Base-by-base conservation (phyloP, 257 asterid genomes). In the Haberlea rhodopensis region DNA sequence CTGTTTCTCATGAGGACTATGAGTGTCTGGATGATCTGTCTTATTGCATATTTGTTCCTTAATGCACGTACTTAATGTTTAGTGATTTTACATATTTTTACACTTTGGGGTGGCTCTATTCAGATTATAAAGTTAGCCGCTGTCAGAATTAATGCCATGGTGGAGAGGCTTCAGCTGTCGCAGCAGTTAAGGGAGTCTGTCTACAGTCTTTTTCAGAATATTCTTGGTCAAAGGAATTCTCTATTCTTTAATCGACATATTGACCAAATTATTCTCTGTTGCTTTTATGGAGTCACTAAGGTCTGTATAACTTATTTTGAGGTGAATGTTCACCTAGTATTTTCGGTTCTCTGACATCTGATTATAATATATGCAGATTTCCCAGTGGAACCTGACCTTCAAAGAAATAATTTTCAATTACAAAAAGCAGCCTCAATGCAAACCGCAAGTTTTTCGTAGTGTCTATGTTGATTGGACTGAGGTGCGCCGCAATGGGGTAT, bases 281-380 rank as follows among this genome's bases (percentile, higher is more conserved):
- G 96, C 76, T 90, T 94, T 65, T 94, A 90, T 76, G 99, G 99
- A 80, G 94, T 90, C 78, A 95, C 97, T 54, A 94, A 94, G 96
- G 99, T 94, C 64, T 60, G 71, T 65, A 53, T 51, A 28, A 45
- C 73, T 34, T 20, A 54, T 68, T 56, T 67, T 63, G 13, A 69
- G 49, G 59, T 28, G 55, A 67, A 63, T 53, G 29, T 55, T 72
- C 29, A 9, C 43, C 21, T 40, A 37, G 56, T 26, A 65, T 34
- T 65, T 32, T 49, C 49, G 16, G 20, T 59, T 67, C 15, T 58
- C 71, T 69, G 64, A 73, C 56, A 26, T 66, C 46, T 70, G 11
- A 37, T 19, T 31, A 55, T 43, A 63, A 66, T 20, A 4, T 57
- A 49, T 77, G 87, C 96, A 94, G 99, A 88, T 94, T 69, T 94